Conservation (phyloP, 2,329 filamentous ascomycete species). For the Cladophialophora yegresii region DNA sequence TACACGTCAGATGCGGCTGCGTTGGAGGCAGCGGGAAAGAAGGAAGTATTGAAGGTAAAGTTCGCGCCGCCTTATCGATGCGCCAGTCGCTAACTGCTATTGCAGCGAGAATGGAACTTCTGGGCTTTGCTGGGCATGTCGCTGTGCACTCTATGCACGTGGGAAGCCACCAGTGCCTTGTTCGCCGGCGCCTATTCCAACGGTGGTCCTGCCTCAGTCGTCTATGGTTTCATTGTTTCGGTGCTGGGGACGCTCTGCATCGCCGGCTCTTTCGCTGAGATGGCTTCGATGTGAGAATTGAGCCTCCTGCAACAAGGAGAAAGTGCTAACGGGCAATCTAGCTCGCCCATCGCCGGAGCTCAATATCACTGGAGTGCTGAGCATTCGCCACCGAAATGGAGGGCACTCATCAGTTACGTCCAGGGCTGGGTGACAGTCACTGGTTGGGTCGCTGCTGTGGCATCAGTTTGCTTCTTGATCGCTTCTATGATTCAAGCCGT, state of each 20-base stretch:
- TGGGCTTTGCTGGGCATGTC: constrained; percentile 30
- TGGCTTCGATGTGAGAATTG: constrained; percentile 43
- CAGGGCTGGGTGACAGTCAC: constrained; percentile 43
- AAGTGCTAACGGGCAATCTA: constrained; percentile 20
- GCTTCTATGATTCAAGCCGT: constrained; percentile 43
- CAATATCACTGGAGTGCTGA: constrained; percentile 48
- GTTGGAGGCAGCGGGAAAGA: constrained; percentile 31
- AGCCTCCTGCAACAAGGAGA: not conserved
- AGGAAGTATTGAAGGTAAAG: constrained; percentile 29
- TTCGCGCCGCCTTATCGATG: not conserved
- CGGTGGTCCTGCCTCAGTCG: constrained; percentile 33
- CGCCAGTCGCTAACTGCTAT: constrained; percentile 7
- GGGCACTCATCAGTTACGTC: constrained; percentile 28
- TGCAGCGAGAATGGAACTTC: constrained; percentile 32
- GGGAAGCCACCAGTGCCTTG: constrained; percentile 34
- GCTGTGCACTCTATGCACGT: constrained; percentile 36
- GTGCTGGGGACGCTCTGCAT: constrained; percentile 43
- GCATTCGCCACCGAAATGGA: constrained; percentile 36
- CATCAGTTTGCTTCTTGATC: constrained; percentile 41
- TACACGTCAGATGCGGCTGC: constrained; percentile 30
- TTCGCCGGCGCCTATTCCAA: constrained; percentile 33
- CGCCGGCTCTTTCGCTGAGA: constrained; percentile 46
- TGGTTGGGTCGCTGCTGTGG: constrained; percentile 44
- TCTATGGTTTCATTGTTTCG: constrained; percentile 33
- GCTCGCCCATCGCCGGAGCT: constrained; percentile 44